Base-by-base conservation (phyloP, 805 yeast species). In the Candida glaebosa region DNA sequence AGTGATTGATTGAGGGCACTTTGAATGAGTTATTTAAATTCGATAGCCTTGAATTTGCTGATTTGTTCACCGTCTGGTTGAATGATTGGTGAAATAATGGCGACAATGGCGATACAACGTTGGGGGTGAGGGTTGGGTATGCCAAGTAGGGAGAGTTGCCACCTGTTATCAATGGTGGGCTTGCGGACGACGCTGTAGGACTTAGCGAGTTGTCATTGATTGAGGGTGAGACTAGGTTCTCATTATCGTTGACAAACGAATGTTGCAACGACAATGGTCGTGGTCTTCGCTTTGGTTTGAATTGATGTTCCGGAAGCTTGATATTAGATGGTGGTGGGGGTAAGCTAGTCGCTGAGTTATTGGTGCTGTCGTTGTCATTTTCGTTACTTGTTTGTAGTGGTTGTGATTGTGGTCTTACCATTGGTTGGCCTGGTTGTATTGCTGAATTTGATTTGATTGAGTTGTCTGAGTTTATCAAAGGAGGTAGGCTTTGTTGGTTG, bases 1-100 rank as follows among this genome's bases (percentile, higher is more conserved):
- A 8, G 19, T 30, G 19, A 28, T 32, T 39, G 25, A 18, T 31
- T 25, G 32, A 8, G 3, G 41, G 33, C n/a, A 32, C 18, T 30
- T 36, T 17, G 19, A 12, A 10, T 18, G 34, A 32, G 34, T 20
- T 36, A 20, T 40, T 47, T 6, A 35, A 22, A 19, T 12, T n/a
- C 9, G 18, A 30, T 24, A 18, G 16, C 34, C 34, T 17, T 7
- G 40, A 12, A 18, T 25, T n/a, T 14, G 36, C 15, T 17, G 18
- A 22, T 18, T 32, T 31, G 6, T 28, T 24, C 6, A 39, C 39
- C 7, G 51, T 43, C 42, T 60, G 63, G 50, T 52, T 55, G 44
- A 65, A 64, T 19, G 62, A 50, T 45, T 64, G 70, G 46, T 64
- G 71, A 49, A 64, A 69, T 26, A 69, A 56, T 15, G 74, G 74